Evolutionary conservation across 2,329 filamentous ascomycete genomes (phyloP).

Genomic region (Neophaeococcomyces mojaviensis): DNA sequence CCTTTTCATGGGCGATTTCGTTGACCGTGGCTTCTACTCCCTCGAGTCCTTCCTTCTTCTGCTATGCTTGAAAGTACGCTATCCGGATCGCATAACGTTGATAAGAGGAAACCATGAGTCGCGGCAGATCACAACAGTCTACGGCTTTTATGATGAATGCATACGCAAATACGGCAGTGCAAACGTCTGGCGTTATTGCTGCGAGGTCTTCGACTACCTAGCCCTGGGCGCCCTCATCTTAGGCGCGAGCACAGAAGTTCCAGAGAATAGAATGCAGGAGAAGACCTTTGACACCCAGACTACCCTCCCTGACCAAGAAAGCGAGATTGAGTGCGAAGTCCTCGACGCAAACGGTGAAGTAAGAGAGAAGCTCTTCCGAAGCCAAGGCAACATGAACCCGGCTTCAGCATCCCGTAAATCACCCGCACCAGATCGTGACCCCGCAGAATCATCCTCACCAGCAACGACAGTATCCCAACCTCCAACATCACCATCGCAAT

Average conservation of each 20-base stretch:
- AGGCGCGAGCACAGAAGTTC: conserved; percentile 64
- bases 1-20: conserved; percentile 97
- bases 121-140: conserved; percentile 92
- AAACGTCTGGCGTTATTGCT: conserved; percentile 96
- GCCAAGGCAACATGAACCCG: conserved; percentile 16
- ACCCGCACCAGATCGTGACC: conserved; percentile 19
- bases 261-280: conserved; percentile 50
- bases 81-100: conserved; percentile 92
- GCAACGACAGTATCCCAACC: conserved; percentile 23
- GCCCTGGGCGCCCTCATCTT: conserved; percentile 82
- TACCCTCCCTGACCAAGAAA: conserved; percentile 49
- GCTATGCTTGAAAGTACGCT: conserved; percentile 91
- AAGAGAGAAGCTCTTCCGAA: conserved; percentile 50
- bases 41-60: conserved; percentile 94
- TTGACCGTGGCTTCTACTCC: conserved; percentile 96
- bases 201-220: conserved; percentile 95
- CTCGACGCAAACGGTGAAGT: conserved; percentile 76
- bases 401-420: conserved; percentile 21
- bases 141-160: conserved; percentile 97
- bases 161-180: conserved; percentile 91
- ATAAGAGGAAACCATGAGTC: conserved; percentile 75
- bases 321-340: conserved; percentile 86
- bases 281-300: conserved; percentile 34
- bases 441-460: conserved; percentile 35
- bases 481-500: conserved; percentile 64